Conservation (phyloP, 2,329 filamentous ascomycete genomes). For the Microcyclospora tardicrescens region DNA sequence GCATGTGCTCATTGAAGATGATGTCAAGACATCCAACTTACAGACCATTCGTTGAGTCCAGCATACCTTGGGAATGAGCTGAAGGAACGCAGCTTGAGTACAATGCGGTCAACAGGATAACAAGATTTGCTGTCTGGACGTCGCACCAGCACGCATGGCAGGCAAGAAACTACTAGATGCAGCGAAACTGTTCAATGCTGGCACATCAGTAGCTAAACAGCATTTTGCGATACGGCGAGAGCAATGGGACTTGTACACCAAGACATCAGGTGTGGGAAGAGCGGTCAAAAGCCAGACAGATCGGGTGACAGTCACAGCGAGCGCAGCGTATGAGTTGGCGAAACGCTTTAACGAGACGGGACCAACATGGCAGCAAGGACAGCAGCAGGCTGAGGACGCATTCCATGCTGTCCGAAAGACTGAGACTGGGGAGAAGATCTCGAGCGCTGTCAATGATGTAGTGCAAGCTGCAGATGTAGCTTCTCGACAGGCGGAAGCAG, state of each 20-base stretch:
- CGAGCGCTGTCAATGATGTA: constrained; percentile 4
- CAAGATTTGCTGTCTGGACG: no score
- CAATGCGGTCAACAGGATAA: no score
- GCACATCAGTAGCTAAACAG: constrained; percentile 34
- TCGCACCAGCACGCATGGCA: constrained; percentile 27
- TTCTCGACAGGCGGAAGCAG: constrained; percentile 1
- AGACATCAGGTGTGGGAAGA: constrained; percentile 52
- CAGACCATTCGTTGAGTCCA: no score
- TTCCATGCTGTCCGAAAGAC: no score
- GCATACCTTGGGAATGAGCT: no score
- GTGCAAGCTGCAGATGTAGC: constrained; percentile 17
- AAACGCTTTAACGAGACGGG: constrained; percentile 42
- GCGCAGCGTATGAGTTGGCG: constrained; percentile 47
- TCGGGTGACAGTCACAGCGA: constrained; percentile 46
- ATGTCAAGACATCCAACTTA: no score
- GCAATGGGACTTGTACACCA: constrained; percentile 50
- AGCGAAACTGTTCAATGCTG: constrained; percentile 37
- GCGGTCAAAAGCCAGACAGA: constrained; percentile 50
- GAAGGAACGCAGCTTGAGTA: no score
- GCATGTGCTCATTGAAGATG: no score
- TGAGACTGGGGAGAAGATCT: not conserved
- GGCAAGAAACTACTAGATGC: constrained; percentile 39
- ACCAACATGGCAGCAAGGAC: constrained; percentile 18
- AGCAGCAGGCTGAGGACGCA: constrained; percentile 3
- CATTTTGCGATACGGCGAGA: constrained; percentile 46